Percentiles rank a stretch among this genome's conserved stretches.
phyloP scores from a whole-genome alignment of 2,329 filamentous ascomycete species.

The Cyphellophora attinorum region DNA sequence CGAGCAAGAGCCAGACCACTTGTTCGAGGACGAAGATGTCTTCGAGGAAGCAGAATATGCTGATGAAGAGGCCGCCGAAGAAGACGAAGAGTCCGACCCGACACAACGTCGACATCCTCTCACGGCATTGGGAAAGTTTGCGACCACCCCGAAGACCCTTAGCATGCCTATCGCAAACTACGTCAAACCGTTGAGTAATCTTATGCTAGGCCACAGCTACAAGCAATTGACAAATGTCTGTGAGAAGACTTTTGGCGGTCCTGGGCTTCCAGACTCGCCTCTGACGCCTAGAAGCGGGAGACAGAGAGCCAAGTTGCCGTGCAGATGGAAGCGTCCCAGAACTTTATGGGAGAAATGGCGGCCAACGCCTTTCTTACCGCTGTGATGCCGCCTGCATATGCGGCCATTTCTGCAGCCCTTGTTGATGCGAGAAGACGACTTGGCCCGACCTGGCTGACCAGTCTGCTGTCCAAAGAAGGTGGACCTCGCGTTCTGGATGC shows the following conservation, averaged over 20 bases:
- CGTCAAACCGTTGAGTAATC: conserved; percentile 56
- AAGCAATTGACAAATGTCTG: conserved; percentile 68
- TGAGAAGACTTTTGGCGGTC: conserved; percentile 66
- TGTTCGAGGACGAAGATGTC: not conserved
- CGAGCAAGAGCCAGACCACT: too few species aligned
- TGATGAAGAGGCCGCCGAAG: not conserved
- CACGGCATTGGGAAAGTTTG: conserved; percentile 64
- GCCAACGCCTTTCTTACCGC: conserved; percentile 50
- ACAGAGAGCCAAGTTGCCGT: conserved; percentile 48
- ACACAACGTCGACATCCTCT: conserved; percentile 60
- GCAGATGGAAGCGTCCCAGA: conserved; percentile 45
- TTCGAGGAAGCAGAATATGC: conserved; percentile 1
- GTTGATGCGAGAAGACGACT: conserved; percentile 52
- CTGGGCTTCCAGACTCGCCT: conserved; percentile 60
- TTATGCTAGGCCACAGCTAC: conserved; percentile 59
- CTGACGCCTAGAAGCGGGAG: conserved; percentile 51
- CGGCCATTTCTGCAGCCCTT: conserved; percentile 45
- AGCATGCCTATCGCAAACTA: conserved; percentile 63
- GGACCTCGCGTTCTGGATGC: conserved; percentile 52
- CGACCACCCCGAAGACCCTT: conserved; percentile 63
- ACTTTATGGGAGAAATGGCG: conserved; percentile 51
- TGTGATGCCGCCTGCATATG: conserved; percentile 53
- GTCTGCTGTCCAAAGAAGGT: conserved; percentile 44
- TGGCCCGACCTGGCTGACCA: conserved; percentile 49
- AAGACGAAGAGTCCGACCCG: conserved; percentile 6